These are phyloP conservation scores for Paracorniculantispora psalliotae DNA, from an alignment of 2,329 filamentous ascomycete species.

Conservation along the genomic window DNA sequence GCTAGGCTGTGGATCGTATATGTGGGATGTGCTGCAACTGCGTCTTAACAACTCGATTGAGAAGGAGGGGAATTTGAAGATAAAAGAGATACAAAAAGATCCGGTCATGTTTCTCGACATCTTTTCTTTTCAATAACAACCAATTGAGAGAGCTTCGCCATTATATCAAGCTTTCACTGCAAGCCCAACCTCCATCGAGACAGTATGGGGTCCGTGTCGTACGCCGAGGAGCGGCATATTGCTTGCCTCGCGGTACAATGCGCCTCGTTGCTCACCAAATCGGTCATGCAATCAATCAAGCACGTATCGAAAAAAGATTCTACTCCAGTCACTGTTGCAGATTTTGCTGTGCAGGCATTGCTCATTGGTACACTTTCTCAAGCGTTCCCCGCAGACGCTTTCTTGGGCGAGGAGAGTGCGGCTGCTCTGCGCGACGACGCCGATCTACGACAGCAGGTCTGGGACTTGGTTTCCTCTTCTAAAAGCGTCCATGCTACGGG, in stretches of 20 bases:
- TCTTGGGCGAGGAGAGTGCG: slow-evolving; percentile 50
- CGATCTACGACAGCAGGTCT: slow-evolving; percentile 42
- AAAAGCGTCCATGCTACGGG: background rate
- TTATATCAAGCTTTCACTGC: too few species aligned
- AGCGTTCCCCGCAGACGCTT: slow-evolving; percentile 43
- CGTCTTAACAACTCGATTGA: background rate
- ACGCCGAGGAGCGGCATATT: background rate
- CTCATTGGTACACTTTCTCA: slow-evolving; percentile 46
- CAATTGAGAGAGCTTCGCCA: too few species aligned
- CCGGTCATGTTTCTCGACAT: too few species aligned
- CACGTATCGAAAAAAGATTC: slow-evolving; percentile 47
- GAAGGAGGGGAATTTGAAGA: background rate
- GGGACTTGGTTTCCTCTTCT: slow-evolving; percentile 39
- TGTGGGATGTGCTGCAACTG: background rate
- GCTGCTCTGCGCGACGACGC: slow-evolving; percentile 40
- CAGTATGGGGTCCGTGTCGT: background rate
- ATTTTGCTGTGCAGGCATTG: slow-evolving; percentile 51
- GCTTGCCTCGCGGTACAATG: slow-evolving; percentile 38
- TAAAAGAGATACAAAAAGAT: background rate
- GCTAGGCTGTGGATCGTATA: background rate
- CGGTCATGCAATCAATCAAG: slow-evolving; percentile 29
- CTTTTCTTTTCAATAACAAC: too few species aligned
- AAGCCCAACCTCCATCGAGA: too few species aligned
- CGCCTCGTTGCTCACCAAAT: slow-evolving; percentile 47
- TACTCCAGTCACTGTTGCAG: slow-evolving; percentile 50